Percentiles rank a stretch among this genome's conserved stretches.
Evolutionary conservation across 139 green algal species (phyloP).

Genomic region (Asterochloris sp.): DNA sequence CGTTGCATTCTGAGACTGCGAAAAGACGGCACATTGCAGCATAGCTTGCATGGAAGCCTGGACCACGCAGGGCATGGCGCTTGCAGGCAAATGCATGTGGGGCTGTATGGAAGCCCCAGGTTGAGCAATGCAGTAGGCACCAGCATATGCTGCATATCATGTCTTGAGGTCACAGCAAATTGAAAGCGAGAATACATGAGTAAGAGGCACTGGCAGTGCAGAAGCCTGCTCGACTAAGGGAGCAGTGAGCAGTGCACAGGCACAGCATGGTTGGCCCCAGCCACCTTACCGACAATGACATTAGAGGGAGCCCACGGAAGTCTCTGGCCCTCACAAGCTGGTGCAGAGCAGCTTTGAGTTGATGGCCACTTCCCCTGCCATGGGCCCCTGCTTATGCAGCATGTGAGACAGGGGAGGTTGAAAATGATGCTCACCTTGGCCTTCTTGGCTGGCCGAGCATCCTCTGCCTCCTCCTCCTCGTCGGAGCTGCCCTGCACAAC

Average conservation of each 20-base stretch:
- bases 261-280: neutral
- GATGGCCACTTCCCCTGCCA: neutral
- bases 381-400: neutral
- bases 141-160: too few relatives aligned
- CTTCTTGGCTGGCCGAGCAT: slow-evolving; percentile 14
- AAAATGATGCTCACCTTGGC: neutral
- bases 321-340: too few relatives aligned
- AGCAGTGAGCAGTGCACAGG: neutral
- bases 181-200: neutral
- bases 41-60: too few relatives aligned
- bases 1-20: too few relatives aligned
- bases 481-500: slow-evolving; percentile 6
- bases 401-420: neutral
- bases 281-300: neutral
- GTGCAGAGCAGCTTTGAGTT: neutral
- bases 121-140: too few relatives aligned
- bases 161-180: too few relatives aligned
- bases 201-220: neutral
- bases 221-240: neutral
- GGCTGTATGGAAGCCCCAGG: too few relatives aligned
- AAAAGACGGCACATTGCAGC: too few relatives aligned
- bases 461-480: slow-evolving; percentile 21
- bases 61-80: too few relatives aligned
- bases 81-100: too few relatives aligned
- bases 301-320: neutral